Conservation (phyloP, 164 flowering plant genomes). For the Vitis rupestris region DNA sequence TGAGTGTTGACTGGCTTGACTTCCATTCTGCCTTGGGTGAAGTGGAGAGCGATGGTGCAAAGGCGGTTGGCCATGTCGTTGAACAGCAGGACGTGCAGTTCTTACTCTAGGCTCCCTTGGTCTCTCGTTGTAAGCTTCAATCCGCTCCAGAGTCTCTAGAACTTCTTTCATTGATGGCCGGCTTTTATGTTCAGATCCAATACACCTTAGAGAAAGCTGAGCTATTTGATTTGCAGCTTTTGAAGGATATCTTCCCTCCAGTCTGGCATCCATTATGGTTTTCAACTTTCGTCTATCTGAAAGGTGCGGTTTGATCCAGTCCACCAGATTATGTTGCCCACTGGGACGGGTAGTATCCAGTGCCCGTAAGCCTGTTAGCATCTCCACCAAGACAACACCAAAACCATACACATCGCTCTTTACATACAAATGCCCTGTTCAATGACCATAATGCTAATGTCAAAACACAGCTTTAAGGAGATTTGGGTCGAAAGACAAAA, state of each 20-base stretch:
- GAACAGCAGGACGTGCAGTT: conserved; percentile 12
- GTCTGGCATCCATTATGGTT: conserved; percentile 50
- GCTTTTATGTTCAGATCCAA: conserved; percentile 49
- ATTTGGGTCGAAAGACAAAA: no score
- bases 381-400: conserved; percentile 83
- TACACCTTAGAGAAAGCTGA: conserved; percentile 59
- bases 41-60: conserved; percentile 42
- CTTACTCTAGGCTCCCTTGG: conserved; percentile 30
- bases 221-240: conserved; percentile 56
- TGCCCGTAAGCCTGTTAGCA: conserved; percentile 69
- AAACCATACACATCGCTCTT: conserved; percentile 91
- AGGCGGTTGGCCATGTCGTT: conserved; percentile 23
- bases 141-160: conserved; percentile 44
- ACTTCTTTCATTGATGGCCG: conserved; percentile 88
- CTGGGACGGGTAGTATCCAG: conserved; percentile 67
- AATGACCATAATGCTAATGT: neutral
- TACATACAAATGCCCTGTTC: conserved; percentile 80
- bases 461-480: neutral
- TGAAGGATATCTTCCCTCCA: conserved; percentile 60
- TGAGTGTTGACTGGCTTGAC: conserved; percentile 17
- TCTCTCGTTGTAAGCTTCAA: conserved; percentile 35
- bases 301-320: conserved; percentile 70
- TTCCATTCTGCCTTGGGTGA: conserved; percentile 22
- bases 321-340: conserved; percentile 59
- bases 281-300: conserved; percentile 46